Conservation (phyloP, 1,139 yeast species). For the Diutina rugosa region DNA sequence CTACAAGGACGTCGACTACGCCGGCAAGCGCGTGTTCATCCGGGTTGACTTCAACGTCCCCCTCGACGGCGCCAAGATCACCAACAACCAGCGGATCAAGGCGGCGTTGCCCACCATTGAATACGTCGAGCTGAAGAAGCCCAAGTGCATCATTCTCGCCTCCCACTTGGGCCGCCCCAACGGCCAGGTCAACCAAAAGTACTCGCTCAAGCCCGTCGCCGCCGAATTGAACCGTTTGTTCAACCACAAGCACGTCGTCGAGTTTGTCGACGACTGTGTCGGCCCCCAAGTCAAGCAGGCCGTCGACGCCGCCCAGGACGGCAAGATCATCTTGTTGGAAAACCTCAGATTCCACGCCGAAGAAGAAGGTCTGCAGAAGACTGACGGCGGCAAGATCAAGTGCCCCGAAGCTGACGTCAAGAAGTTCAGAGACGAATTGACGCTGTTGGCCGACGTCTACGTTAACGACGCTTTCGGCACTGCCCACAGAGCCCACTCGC, state of each 20-base stretch:
- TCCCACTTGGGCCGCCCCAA: conserved; percentile 98
- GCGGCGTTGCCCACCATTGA: conserved; percentile 96
- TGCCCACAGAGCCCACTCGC: conserved; percentile 98
- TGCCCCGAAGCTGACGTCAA: conserved; percentile 74
- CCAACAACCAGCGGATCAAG: conserved; percentile 97
- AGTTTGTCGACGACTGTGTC: conserved; percentile 77
- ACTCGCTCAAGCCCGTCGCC: conserved; percentile 86
- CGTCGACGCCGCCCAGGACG: conserved; percentile 56
- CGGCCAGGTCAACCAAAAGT: conserved; percentile 73
- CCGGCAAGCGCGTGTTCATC: conserved; percentile 88
- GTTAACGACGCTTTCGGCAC: conserved; percentile 97
- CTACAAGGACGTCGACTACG: conserved; percentile 75
- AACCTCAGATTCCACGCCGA: conserved; percentile 96
- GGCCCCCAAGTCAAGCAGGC: conserved; percentile 76
- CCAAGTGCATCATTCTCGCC: conserved; percentile 82
- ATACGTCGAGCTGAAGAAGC: conserved; percentile 80
- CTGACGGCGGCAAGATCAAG: conserved; percentile 82
- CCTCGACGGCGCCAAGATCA: conserved; percentile 86
- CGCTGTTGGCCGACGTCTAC: conserved; percentile 87
- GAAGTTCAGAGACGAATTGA: conserved; percentile 76
- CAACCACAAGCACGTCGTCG: conserved; percentile 38
- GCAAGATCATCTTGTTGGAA: conserved; percentile 74
- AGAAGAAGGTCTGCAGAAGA: conserved; percentile 81
- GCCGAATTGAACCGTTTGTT: conserved; percentile 69
- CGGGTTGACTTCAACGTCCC: conserved; percentile 98